Evolutionary conservation across 345 rosid genomes (phyloP).

Genomic region (Rhizophora apiculata): DNA sequence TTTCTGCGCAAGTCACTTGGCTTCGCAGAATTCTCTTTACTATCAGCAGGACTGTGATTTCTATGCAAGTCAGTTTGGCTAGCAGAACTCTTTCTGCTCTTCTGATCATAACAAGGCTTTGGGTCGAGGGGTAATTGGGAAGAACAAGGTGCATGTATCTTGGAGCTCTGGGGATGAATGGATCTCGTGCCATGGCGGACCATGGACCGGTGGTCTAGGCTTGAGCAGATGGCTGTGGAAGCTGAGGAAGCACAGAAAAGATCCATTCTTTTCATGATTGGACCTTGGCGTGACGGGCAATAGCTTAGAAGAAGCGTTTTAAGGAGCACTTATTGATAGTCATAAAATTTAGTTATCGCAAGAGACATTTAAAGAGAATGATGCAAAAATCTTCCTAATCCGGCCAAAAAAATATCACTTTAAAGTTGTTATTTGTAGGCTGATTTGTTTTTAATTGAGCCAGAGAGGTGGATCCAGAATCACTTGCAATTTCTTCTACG

Average conservation of each 20-base stretch:
- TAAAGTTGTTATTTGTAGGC: no score
- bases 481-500: not conserved
- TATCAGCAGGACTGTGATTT: not conserved
- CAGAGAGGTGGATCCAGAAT: not conserved
- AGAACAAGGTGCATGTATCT: slow-evolving; percentile 42
- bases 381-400: slow-evolving; percentile 5
- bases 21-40: slow-evolving; percentile 10
- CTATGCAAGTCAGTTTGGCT: not conserved
- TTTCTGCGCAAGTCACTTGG: slow-evolving; percentile 38
- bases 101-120: slow-evolving; percentile 29
- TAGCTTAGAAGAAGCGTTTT: not conserved
- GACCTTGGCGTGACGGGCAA: not conserved
- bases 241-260: slow-evolving; percentile 79
- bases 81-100: slow-evolving; percentile 19
- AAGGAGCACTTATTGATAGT: not conserved
- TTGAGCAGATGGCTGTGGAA: slow-evolving; percentile 72
- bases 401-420: slow-evolving; percentile 16
- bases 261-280: slow-evolving; percentile 56
- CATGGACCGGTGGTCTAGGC: slow-evolving; percentile 46
- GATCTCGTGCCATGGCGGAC: slow-evolving; percentile 42
- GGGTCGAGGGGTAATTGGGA: slow-evolving; percentile 44
- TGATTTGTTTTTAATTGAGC: no score
- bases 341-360: not conserved
- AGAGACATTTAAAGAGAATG: not conserved
- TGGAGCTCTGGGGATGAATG: slow-evolving; percentile 26